Percentiles rank a stretch among this genome's conserved stretches.
Conservation (phyloP, 345 rosid genomes). For the Camelina hispida region DNA sequence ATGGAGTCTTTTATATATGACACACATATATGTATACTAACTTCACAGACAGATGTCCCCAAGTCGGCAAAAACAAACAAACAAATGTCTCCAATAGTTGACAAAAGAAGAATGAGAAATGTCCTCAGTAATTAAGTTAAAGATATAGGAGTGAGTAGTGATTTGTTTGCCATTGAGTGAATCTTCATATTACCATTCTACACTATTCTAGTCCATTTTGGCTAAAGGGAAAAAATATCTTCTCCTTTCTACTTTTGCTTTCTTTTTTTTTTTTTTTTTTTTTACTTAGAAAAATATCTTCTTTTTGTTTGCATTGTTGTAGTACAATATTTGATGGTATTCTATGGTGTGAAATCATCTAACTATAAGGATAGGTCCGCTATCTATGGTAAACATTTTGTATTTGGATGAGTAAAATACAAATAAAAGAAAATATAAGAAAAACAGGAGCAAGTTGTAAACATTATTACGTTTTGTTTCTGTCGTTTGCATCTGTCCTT, state of each 20-base stretch:
- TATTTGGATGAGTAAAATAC: not conserved
- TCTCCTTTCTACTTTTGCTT: not conserved
- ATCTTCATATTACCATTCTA: too few relatives aligned
- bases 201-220: not conserved
- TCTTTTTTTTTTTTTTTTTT: not conserved
- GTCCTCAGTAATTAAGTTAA: not conserved
- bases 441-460: slow-evolving; percentile 10
- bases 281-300: not conserved
- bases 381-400: not conserved
- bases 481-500: slow-evolving; percentile 34
- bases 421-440: not conserved
- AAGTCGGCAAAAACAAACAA: slow-evolving; percentile 3
- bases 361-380: not conserved
- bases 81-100: slow-evolving; percentile 5
- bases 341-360: not conserved
- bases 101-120: not conserved
- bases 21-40: not conserved
- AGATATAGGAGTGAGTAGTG: not conserved
- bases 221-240: not conserved
- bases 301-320: not conserved
- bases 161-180: not conserved
- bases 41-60: not conserved
- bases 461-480: slow-evolving; percentile 26
- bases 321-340: not conserved
- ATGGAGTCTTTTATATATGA: not conserved